Evolutionary conservation across 164 flowering plant species (phyloP), one percentile per base, ranked within the genome.

Genomic region (Tetracentron sinense): DNA sequence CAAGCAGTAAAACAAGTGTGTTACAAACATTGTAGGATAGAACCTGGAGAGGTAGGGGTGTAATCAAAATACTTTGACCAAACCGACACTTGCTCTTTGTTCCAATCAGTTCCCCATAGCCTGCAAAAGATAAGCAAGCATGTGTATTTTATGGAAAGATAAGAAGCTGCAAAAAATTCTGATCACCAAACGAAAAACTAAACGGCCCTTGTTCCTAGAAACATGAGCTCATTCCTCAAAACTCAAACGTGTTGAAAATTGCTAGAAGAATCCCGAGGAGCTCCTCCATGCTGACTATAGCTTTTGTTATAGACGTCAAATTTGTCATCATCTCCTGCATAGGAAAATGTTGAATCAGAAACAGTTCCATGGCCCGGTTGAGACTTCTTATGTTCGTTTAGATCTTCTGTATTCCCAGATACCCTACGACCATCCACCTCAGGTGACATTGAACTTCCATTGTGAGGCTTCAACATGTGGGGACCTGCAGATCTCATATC

Each of bases 51-150:
- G 42, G 66, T 47, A 64, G 69, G 60, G 70, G 68, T 56, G 57
- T 33, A 73, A 70, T n/a, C n/a, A 61, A 75, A 55, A 70, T 62
- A 61, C 51, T 65, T 56, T 42, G 66, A 77, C 67, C 80, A 71
- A 29, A 63, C 42, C 61, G 65, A 59, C 35, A 61, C 61, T 69
- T 52, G 66, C 72, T 54, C 58, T n/a, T 55, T 49, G 47, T 53
- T 73, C 78, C 72, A 57, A 21, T 14, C 17, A 23, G 61, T 68
- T 70, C 69, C 64, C 55, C 61, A 63, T 33, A 20, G 72, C 91
- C 91, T 85, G 88, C 88, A 85, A 77, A 70, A 68, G 72, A n/a
- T n/a, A n/a, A n/a, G 69, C 63, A 72, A 38, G 77, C 47, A 75
- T 56, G 66, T 52, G 33, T 65, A 66, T 56, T 69, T 72, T 64